Base-by-base conservation (phyloP, 2,329 filamentous ascomycete species). In the Pseudogymnoascus sp. region DNA sequence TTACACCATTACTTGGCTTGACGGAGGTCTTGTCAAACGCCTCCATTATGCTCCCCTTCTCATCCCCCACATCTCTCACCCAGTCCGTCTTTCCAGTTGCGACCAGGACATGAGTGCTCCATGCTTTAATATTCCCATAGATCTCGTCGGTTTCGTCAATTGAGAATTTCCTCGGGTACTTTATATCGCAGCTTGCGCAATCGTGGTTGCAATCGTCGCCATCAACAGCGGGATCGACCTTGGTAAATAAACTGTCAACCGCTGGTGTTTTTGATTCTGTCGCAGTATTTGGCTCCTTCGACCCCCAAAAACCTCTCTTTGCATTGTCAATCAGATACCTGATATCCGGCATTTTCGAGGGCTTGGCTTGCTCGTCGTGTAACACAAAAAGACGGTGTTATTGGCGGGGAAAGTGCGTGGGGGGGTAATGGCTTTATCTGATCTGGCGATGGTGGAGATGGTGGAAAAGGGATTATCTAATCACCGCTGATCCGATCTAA, bases 71-170 rank as follows among this genome's bases (percentile, higher is more conserved):
- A 78, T 96, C 89, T 66, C 90, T 79, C 73, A 93, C 89, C 95
- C 95, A 99, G 77, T 99, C 95, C 25, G 88, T 84, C 83, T 97
- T 96, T 66, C 92, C 91, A n/a, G 95, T 99, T 23, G 92, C 95
- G 14, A 98, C 92, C 34, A 99, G 79, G 67, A 96, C 74, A 77
- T 99, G 95, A 19, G 92, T 95, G 72, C 85, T 88, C 90, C 92
- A 98, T 37, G 87, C 91, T 72, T 92, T 90, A 67, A 97, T 84
- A 65, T 90, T 81, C 0, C 93, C 95, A 73, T 96, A 98, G 60
- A 99, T 78, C 70, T 87, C 80, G 73, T 96, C 92, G 6, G 82
- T 79, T 74, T 89, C 84, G 64, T 98, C 90, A 63, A 96, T 85
- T 72, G 87, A 86, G 77, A 88, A 89, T 37, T 77, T 77, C 66